Base-by-base conservation (phyloP, 495 filamentous ascomycete species). In the Podospora comata region DNA sequence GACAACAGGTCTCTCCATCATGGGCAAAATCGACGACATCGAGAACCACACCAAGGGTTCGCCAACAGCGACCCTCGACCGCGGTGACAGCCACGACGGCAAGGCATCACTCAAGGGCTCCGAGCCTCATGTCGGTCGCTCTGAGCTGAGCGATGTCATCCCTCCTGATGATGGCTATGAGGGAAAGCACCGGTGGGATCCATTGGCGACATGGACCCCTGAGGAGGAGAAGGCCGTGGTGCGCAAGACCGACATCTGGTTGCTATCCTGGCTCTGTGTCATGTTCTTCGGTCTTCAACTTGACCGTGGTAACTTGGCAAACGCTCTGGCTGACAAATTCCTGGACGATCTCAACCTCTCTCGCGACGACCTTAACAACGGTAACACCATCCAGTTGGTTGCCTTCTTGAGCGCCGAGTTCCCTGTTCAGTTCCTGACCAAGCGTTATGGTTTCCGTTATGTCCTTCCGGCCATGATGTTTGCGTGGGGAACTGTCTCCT, bases 371-470 rank as follows among this genome's bases (percentile, higher is more conserved):
- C 93, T 92, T 75, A 93, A 94, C 70, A 86, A 86, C 54, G 90
- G 90, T 0, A 89, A 91, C 72, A 90, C 89, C 3, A 90, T 93
- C 53, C 93, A 91, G 75, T 84, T 85, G 59, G 58, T 91, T 5
- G 80, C 77, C 4, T 93, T 93, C 73, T 77, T 93, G 1, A 77
- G 83, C 4, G 89, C 91, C 0, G 90, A 93, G 73, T 77, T 94
- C 16, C 91, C 91, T 1, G 92, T 90, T 0, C 91, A 94, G 71
- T 78, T 93, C 0, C 76, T 93, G 19, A 88, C 86, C n/a, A 94
- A 94, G 77, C 77, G 77, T 39, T 67, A 82, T 59, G 84, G 83
- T 6, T 78, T 80, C 32, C 76, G 84, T 61, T 68, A 74, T 15
- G 81, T 78, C 72, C 80, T 84, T 4, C 83, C 82, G 0, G 76